These are phyloP conservation scores for Schwanniomyces polymorphus DNA, from an alignment of 805 yeast species.

Conservation along the genomic window DNA sequence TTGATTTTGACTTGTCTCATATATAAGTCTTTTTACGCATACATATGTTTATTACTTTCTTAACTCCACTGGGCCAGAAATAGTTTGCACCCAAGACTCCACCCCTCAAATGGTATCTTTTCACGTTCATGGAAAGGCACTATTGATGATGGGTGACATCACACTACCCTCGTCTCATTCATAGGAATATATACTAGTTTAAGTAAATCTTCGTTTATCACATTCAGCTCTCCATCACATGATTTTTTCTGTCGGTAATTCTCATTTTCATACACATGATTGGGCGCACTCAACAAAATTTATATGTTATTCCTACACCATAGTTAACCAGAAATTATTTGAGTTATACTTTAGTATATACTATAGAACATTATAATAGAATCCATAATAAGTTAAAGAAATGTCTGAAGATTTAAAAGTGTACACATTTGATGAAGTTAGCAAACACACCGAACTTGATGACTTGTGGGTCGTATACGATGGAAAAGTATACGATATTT, in stretches of 20 bases:
- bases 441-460: conserved; percentile 36
- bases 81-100: background rate
- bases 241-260: background rate
- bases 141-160: background rate
- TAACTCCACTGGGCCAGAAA: background rate
- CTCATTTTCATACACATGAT: background rate
- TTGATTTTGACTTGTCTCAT: conserved; percentile 43
- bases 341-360: background rate
- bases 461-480: conserved; percentile 47
- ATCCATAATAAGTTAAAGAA: background rate
- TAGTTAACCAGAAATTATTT: background rate
- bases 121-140: background rate
- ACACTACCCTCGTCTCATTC: background rate
- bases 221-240: background rate
- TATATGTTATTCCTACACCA: background rate
- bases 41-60: background rate
- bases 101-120: background rate
- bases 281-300: conserved; percentile 2
- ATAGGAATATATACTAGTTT: conserved; percentile 1
- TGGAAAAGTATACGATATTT: conserved; percentile 43
- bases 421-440: conserved; percentile 55
- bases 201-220: conserved; percentile 1
- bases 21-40: conserved; percentile 9
- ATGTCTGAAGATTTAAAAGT: conserved; percentile 6
- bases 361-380: background rate